A percentile compares a stretch with the other conserved stretches of the same genome.
Evolutionary conservation across 2,329 filamentous ascomycete genomes (phyloP).

Genomic region (Alternaria hordeiaustralica): DNA sequence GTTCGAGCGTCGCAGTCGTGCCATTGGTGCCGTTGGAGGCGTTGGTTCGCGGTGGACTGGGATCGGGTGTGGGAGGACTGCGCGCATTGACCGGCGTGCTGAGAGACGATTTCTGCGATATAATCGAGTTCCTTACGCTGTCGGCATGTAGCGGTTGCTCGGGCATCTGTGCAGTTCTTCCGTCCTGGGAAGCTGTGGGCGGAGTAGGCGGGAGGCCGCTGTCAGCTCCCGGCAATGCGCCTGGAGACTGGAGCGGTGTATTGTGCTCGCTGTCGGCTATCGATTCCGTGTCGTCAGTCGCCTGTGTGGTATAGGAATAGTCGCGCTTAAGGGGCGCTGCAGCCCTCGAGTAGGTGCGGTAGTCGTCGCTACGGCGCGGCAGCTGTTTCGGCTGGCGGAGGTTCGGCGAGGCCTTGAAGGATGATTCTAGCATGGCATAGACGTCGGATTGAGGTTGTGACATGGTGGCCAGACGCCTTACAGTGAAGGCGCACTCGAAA

Average conservation of each 20-base stretch:
- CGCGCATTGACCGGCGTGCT: conserved; percentile 52
- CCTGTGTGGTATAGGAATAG: conserved; percentile 29
- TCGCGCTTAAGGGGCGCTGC: conserved; percentile 30
- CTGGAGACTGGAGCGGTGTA: conserved; percentile 39
- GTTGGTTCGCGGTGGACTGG: conserved; percentile 43
- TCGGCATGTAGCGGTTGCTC: conserved; percentile 48
- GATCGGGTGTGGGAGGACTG: conserved; percentile 49
- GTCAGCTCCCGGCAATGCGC: conserved; percentile 34
- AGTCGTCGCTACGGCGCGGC: conserved; percentile 36
- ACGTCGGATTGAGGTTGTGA: conserved; percentile 27
- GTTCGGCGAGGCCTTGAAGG: conserved; percentile 36
- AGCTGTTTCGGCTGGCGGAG: conserved; percentile 35
- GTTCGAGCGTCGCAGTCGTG: conserved; percentile 19
- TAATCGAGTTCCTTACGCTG: conserved; percentile 48
- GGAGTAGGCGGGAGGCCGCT: conserved; percentile 55
- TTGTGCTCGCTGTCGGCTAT: conserved; percentile 31
- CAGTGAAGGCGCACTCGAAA: background rate
- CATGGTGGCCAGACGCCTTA: conserved; percentile 25
- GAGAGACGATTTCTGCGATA: conserved; percentile 47
- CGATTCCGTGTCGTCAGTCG: conserved; percentile 39
- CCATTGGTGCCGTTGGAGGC: conserved; percentile 17
- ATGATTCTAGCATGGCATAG: conserved; percentile 41
- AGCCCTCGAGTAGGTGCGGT: conserved; percentile 28
- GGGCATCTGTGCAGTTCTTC: conserved; percentile 25
- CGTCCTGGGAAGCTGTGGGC: conserved; percentile 49